Evolutionary conservation across 225 moss, liverwort and hornwort genomes (phyloP).

Genomic region (Climacium dendroides): DNA sequence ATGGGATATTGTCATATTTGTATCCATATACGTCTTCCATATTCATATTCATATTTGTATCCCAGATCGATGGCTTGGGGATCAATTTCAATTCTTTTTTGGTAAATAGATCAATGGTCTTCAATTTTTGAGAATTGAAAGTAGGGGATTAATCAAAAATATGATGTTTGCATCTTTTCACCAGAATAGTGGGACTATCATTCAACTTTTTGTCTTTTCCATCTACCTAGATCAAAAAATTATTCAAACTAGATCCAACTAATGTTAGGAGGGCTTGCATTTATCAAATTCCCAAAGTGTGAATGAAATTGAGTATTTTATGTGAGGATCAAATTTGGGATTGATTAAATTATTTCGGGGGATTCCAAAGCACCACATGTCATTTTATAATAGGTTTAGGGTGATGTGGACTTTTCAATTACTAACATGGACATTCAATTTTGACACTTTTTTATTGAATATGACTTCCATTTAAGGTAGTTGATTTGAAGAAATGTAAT

Average conservation of each 20-base stretch:
- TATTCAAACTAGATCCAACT: background rate
- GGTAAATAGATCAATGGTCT: too few relatives aligned
- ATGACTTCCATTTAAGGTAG: accelerated
- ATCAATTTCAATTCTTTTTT: too few relatives aligned
- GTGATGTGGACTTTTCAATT: background rate
- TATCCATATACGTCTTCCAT: too few relatives aligned
- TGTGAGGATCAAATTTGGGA: background rate
- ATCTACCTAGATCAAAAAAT: accelerated
- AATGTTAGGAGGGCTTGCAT: background rate
- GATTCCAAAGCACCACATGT: accelerated
- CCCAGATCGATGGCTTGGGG: too few relatives aligned
- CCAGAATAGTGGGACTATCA: too few relatives aligned
- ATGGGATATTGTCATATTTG: too few relatives aligned
- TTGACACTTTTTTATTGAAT: background rate
- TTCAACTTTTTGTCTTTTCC: background rate
- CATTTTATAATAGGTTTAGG: background rate
- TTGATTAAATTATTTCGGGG: background rate
- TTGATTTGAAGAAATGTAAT: too few relatives aligned
- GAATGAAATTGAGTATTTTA: background rate
- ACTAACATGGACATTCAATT: background rate
- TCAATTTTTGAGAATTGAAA: too few relatives aligned
- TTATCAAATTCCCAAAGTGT: background rate
- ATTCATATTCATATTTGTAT: too few relatives aligned
- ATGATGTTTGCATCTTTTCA: too few relatives aligned
- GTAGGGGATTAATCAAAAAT: too few relatives aligned